A percentile compares a stretch with the other conserved stretches of the same genome.
Evolutionary conservation across 345 rosid species (phyloP).

Genomic region (Boechera divaricarpa): DNA sequence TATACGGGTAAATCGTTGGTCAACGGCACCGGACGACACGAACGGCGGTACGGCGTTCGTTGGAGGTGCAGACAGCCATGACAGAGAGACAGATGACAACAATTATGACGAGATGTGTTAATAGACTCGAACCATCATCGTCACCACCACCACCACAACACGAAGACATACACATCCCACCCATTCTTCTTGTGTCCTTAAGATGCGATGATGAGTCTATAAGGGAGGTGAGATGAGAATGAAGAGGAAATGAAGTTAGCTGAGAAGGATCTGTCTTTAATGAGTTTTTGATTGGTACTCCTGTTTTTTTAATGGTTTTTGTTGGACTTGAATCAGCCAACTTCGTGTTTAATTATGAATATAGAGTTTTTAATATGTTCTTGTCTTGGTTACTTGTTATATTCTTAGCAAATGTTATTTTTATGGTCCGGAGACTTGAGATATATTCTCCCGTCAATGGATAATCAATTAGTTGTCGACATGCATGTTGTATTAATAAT

Average conservation of each 20-base stretch:
- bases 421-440: slow-evolving; percentile 8
- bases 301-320: slow-evolving; percentile 12
- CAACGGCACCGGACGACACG: slow-evolving; percentile 44
- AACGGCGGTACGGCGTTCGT: slow-evolving; percentile 38
- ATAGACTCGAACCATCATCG: slow-evolving; percentile 28
- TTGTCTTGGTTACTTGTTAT: not conserved
- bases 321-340: slow-evolving; percentile 32
- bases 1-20: not conserved
- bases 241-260: slow-evolving; percentile 23
- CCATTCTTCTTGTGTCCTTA: slow-evolving; percentile 27
- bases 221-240: not conserved
- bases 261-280: slow-evolving; percentile 41
- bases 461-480: slow-evolving; percentile 3
- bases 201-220: not conserved
- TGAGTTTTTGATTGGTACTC: slow-evolving; percentile 16
- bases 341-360: slow-evolving; percentile 3
- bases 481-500: slow-evolving; percentile 20
- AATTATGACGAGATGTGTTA: slow-evolving; percentile 41
- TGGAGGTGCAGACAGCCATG: slow-evolving; percentile 50
- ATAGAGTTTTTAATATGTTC: not conserved
- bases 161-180: slow-evolving; percentile 49
- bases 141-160: slow-evolving; percentile 43
- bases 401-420: not conserved
- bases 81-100: slow-evolving; percentile 50
- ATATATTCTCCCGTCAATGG: slow-evolving; percentile 16